Conservation (phyloP, 108 stramenopile species). For the Cylindrotheca fusiformis region DNA sequence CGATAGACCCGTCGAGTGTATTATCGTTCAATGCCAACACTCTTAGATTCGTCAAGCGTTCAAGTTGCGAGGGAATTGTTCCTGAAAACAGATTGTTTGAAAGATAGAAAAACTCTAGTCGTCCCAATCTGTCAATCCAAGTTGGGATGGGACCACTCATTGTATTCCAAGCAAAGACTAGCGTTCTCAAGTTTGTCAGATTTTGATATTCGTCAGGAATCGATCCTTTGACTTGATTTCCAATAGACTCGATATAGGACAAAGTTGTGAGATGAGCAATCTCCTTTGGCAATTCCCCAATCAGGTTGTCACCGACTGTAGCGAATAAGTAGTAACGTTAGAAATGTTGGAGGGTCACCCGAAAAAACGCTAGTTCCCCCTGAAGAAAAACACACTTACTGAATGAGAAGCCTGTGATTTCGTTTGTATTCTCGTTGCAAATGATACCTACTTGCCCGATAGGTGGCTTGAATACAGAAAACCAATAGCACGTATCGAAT, state of each 20-base stretch:
- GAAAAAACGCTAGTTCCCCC: constrained; percentile 1
- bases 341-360: not conserved
- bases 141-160: constrained; percentile 36
- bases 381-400: constrained; percentile 17
- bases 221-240: constrained; percentile 35
- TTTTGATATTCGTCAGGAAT: constrained; percentile 22
- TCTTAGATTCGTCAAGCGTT: constrained; percentile 8
- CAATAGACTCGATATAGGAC: constrained; percentile 24
- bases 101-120: constrained; percentile 29
- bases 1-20: constrained; percentile 21
- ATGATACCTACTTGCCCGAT: constrained; percentile 24
- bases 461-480: constrained; percentile 15
- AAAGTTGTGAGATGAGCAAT: constrained; percentile 32
- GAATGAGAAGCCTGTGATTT: constrained; percentile 24
- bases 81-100: constrained; percentile 43
- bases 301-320: constrained; percentile 32
- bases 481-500: constrained; percentile 35
- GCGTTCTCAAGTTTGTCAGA: constrained; percentile 21
- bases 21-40: constrained; percentile 46
- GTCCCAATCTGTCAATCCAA: constrained; percentile 16
- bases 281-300: constrained; percentile 33
- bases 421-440: constrained; percentile 21
- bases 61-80: constrained; percentile 10
- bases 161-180: constrained; percentile 21
- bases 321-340: not conserved